Evolutionary conservation across 2,329 filamentous ascomycete species (phyloP).

Genomic region (Cladosporium sp.): DNA sequence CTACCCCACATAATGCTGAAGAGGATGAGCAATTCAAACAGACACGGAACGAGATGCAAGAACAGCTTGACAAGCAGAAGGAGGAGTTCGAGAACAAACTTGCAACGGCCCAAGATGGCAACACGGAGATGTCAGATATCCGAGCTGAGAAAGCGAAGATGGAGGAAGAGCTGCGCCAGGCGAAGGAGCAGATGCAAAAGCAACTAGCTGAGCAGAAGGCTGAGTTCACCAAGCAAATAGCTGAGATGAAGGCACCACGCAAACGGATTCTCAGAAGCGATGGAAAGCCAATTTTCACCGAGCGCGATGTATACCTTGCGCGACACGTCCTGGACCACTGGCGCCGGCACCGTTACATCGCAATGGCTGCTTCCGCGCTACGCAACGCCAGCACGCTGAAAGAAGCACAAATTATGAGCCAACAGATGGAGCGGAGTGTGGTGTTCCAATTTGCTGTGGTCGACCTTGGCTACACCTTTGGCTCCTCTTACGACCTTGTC

Average conservation of each 20-base stretch:
- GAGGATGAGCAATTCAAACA: constrained; percentile 76
- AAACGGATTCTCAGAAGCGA: constrained; percentile 28
- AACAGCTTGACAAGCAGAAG: constrained; percentile 78
- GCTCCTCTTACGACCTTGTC: constrained; percentile 95
- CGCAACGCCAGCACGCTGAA: constrained; percentile 87
- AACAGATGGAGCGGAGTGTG: constrained; percentile 88
- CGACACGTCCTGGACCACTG: constrained; percentile 70
- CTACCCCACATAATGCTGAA: constrained; percentile 81
- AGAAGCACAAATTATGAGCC: constrained; percentile 97
- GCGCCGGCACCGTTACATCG: constrained; percentile 82
- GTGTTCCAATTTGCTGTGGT: constrained; percentile 94
- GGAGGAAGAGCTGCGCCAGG: constrained; percentile 74
- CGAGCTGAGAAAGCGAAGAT: constrained; percentile 80
- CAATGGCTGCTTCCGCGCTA: constrained; percentile 88
- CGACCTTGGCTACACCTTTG: constrained; percentile 82
- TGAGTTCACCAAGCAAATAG: constrained; percentile 80
- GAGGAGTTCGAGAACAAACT: constrained; percentile 79
- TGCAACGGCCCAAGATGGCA: constrained; percentile 71
- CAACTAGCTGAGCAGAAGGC: constrained; percentile 82
- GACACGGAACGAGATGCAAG: constrained; percentile 79
- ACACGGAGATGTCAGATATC: constrained; percentile 80
- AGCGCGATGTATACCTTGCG: constrained; percentile 71
- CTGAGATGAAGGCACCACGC: constrained; percentile 60
- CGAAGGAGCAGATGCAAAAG: constrained; percentile 87
- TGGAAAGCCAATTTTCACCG: constrained; percentile 63